These are phyloP conservation scores for Podospora comata DNA, from an alignment of 495 filamentous ascomycete species.

Conservation along the genomic window DNA sequence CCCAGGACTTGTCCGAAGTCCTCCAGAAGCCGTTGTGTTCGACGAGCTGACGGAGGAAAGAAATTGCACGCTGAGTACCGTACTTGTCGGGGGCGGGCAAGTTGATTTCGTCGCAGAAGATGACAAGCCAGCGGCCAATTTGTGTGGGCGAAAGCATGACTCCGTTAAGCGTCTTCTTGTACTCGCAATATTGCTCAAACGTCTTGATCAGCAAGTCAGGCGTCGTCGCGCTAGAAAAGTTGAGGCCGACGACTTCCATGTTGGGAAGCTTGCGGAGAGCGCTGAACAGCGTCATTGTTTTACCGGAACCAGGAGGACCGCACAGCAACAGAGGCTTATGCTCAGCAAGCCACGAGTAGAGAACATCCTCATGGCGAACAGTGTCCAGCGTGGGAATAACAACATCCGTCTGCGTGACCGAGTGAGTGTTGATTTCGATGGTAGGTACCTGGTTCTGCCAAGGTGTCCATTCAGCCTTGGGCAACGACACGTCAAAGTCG, in stretches of 20 bases:
- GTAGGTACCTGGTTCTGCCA: conserved; percentile 94
- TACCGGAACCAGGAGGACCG: conserved; percentile 95
- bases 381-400: conserved; percentile 98
- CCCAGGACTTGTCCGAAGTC: conserved; percentile 95
- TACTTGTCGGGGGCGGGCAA: conserved; percentile 98
- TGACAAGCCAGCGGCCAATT: conserved; percentile 94
- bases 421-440: conserved; percentile 96
- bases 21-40: conserved; percentile 99
- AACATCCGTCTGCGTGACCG: conserved; percentile 92
- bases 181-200: conserved; percentile 99
- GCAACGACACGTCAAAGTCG: conserved; percentile 87
- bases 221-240: conserved; percentile 98
- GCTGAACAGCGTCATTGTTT: conserved; percentile 99
- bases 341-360: conserved; percentile 98
- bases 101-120: conserved; percentile 99
- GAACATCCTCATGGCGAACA: conserved; percentile 91
- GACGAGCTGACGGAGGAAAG: conserved; percentile 92
- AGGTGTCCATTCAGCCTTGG: conserved; percentile 78
- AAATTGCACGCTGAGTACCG: conserved; percentile 93
- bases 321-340: conserved; percentile 96
- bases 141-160: conserved; percentile 94
- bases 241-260: conserved; percentile 98
- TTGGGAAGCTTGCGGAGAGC: conserved; percentile 92
- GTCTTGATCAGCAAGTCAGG: conserved; percentile 97
- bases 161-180: conserved; percentile 95